Evolutionary conservation across 2,329 filamentous ascomycete species (phyloP), one percentile per base, ranked within the genome.

Genomic region (Penicillium rolfsii): DNA sequence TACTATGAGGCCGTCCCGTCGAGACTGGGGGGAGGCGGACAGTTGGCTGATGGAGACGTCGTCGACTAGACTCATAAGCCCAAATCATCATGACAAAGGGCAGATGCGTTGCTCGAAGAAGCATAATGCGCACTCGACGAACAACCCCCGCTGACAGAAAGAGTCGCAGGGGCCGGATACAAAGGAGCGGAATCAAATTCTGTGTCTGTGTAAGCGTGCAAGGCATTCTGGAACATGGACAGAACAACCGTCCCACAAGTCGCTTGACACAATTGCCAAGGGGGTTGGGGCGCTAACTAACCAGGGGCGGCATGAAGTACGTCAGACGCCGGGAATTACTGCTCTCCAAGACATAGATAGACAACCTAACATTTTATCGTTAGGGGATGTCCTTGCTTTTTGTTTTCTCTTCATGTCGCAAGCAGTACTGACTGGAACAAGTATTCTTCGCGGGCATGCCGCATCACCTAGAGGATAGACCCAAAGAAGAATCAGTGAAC

Each of bases 361-460:
- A 79, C 57, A 79, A 68, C 59, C 77, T 77, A 22, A 62, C 55
- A 58, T 30, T 58, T 22, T 6, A 19, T 30, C n/a, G 56, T 68
- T 30, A 67, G 65, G 40, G 28, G 48, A 16, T 12, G 50, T 16
- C 36, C 28, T 53, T n/a, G n/a, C 43, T 35, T 43, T 52, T 14
- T 45, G 14, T 56, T 28, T 22, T 22, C 19, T 22, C 19, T 22
- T 22, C 19, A 22, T 22, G 19, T 22, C 19, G 19, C 19, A 43
- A 35, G 38, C 2, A 38, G n/a, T 43, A 72, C 72, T 72, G 69
- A 86, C 83, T 85, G 82, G 69, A 84, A 87, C 28, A 86, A 78
- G 70, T 87, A 87, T 71, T 87, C 85, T 68, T 87, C 84, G 68
- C 84, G 80, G 41, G 85, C 84, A 77, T 87, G 84, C 59, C 84